phyloP scores from a whole-genome alignment of 345 rosid species.

The Hibiscus tridactylites region DNA sequence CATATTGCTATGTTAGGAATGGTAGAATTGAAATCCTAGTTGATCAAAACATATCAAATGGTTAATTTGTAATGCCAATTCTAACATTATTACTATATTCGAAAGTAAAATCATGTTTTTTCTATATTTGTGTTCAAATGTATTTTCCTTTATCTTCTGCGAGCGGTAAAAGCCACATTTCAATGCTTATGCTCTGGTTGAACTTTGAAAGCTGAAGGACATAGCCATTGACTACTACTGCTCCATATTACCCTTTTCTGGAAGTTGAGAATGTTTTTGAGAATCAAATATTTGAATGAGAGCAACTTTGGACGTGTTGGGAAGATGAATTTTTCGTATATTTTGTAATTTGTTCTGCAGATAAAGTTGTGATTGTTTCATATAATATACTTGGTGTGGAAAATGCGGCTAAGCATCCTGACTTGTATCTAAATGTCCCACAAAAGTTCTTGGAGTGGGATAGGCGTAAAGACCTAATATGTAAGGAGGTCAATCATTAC shows the following conservation, averaged over 20 bases:
- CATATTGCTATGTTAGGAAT: background rate
- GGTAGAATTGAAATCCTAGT: background rate
- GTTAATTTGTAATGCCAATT: background rate
- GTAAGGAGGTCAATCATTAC: conserved; percentile 47
- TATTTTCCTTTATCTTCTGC: background rate
- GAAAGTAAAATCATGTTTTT: background rate
- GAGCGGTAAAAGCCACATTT: background rate
- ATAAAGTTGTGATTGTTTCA: conserved; percentile 53
- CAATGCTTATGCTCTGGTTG: background rate
- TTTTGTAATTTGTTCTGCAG: conserved; percentile 22
- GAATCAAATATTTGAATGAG: background rate
- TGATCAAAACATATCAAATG: background rate
- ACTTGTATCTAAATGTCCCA: conserved; percentile 40
- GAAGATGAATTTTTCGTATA: background rate
- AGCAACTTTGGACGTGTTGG: background rate
- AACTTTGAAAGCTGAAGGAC: background rate
- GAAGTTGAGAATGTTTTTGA: background rate
- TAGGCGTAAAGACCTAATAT: conserved; percentile 51
- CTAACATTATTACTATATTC: background rate
- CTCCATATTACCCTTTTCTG: background rate
- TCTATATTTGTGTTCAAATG: background rate
- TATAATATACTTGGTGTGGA: conserved; percentile 69
- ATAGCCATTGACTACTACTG: background rate
- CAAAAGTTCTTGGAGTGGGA: conserved; percentile 46
- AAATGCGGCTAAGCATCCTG: conserved; percentile 59